Evolutionary conservation across 805 yeast species (phyloP), one percentile per base, ranked within the genome.

Genomic region (Barnettozyma salicaria): DNA sequence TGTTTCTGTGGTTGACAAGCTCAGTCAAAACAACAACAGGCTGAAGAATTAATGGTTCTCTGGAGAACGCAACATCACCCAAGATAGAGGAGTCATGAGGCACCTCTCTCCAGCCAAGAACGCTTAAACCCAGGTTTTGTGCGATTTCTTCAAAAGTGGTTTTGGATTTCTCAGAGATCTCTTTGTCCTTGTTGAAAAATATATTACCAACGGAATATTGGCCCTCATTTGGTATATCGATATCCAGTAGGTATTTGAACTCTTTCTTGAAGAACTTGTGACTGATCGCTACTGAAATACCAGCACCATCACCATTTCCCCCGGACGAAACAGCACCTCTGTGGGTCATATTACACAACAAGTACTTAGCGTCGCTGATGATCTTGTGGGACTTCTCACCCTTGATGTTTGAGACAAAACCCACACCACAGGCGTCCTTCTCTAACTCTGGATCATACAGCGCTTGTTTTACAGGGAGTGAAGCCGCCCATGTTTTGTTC

Each of bases 241-340:
- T 66, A 47, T 76, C 68, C 54, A 81, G 71, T 41, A 76, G 75
- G 51, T 80, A 77, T 52, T 74, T 74, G 59, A 89, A 89, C 65
- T 90, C 97, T 60, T 90, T 77, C 42, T 64, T 63, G 71, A 90
- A 77, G 60, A 92, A 86, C 47, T 75, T 78, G 65, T 89, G 96
- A 24, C 97, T 96, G 45, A 90, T 78, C 21, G 95, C 82, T 34
- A 92, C 76, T 76, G 90, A 77, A 44, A 90, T 87, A 61, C 98
- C 98, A 19, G 98, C 98, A 64, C 98, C 98, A 59, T 90, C 98
- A 63, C 98, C 98, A 60, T 90, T 96, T 17, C 97, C 95, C 56
- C 89, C 96, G 1, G 87, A 71, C 42, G 96, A 95, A 43, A 89
- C 96, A 27, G 97, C 97, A 58, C 98, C 98, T 67, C 98, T 78